Percentiles rank a stretch among this genome's conserved stretches.
phyloP scores from a whole-genome alignment of 768 basidiomycete species.

The Lentinula sp. region DNA sequence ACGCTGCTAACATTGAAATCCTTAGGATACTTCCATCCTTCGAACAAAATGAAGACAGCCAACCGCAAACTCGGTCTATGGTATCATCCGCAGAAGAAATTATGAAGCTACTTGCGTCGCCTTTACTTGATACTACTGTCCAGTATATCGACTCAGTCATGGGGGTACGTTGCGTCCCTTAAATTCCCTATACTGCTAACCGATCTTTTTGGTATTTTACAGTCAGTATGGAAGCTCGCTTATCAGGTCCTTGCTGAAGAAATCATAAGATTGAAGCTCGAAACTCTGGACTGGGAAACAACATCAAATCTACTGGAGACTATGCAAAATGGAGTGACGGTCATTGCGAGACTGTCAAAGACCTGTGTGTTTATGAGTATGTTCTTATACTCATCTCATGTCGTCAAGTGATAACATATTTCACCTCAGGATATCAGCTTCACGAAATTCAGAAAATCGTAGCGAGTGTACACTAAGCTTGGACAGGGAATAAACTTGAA shows the following conservation, averaged over 20 bases:
- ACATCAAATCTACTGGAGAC: not conserved
- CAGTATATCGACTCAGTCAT: not conserved
- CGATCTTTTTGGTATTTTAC: not conserved
- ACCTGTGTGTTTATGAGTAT: conserved; percentile 1
- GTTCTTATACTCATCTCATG: not conserved
- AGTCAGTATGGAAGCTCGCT: not conserved
- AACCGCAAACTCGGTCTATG: not conserved
- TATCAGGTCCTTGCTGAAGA: not conserved
- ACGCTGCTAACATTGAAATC: not conserved
- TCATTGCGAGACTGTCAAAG: not conserved
- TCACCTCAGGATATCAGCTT: not conserved
- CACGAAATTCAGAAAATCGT: not conserved
- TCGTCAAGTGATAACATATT: not conserved
- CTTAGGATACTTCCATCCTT: not conserved
- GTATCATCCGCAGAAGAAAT: not conserved
- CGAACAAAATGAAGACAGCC: not conserved
- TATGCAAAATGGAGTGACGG: not conserved
- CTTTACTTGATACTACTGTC: not conserved
- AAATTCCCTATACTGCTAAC: not conserved
- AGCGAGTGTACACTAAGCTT: too few species aligned
- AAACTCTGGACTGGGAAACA: not conserved
- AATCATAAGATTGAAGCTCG: not conserved
- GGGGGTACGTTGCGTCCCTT: not conserved
- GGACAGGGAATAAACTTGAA: too few species aligned
- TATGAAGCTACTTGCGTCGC: not conserved